Evolutionary conservation across 2,329 filamentous ascomycete species (phyloP).

Genomic region (Domatiomyces globalis): DNA sequence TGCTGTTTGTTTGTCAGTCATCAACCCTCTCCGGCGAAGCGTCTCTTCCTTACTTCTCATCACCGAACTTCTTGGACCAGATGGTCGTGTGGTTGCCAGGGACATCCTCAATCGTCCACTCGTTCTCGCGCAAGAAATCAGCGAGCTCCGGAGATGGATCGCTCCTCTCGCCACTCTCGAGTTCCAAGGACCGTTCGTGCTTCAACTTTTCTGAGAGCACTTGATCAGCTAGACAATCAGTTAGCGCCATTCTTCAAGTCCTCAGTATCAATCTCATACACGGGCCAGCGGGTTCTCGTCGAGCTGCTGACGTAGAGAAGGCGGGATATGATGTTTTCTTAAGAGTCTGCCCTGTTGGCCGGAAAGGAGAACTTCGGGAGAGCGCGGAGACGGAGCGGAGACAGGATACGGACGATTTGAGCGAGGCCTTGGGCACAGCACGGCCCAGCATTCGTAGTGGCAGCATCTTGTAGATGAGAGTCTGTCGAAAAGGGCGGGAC

Average conservation of each 20-base stretch:
- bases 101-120: slow-evolving; percentile 66
- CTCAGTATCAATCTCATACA: slow-evolving; percentile 23
- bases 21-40: neutral
- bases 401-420: slow-evolving; percentile 42
- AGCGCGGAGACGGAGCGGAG: slow-evolving; percentile 37
- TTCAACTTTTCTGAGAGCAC: slow-evolving; percentile 79
- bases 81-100: slow-evolving; percentile 78
- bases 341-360: slow-evolving; percentile 34
- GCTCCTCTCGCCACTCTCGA: slow-evolving; percentile 59
- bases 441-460: slow-evolving; percentile 53
- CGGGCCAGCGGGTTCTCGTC: slow-evolving; percentile 33
- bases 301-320: slow-evolving; percentile 32
- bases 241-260: slow-evolving; percentile 7
- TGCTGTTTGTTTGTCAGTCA: slow-evolving; percentile 33
- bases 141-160: slow-evolving; percentile 63
- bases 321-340: slow-evolving; percentile 29
- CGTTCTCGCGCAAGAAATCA: slow-evolving; percentile 74
- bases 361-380: slow-evolving; percentile 38
- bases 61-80: slow-evolving; percentile 66
- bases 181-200: slow-evolving; percentile 71
- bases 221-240: slow-evolving; percentile 42
- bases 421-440: slow-evolving; percentile 50
- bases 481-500: neutral
- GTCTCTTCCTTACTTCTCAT: slow-evolving; percentile 58
- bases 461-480: slow-evolving; percentile 42